Evolutionary conservation across 257 asterid species (phyloP), one percentile per base, ranked within the genome.

Genomic region (Capsicum baccatum): DNA sequence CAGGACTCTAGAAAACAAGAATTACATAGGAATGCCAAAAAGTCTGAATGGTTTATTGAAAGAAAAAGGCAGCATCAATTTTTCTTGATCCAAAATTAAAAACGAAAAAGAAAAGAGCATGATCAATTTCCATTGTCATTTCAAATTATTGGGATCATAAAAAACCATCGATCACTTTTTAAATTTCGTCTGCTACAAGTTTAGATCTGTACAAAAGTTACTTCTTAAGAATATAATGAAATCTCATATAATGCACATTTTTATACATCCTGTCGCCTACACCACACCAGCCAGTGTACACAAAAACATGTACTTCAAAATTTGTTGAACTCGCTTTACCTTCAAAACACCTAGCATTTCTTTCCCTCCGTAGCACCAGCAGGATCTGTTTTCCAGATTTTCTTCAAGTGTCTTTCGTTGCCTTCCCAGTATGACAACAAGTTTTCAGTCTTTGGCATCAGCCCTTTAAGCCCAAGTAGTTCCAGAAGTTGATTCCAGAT

Each of bases 391-490:
- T 33, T 64, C 47, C 71, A 64, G 17, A 33, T 66, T 3, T 14
- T 66, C 73, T 33, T 66, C 10, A 12, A 66, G 48, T 66, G 47
- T 57, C 39, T 44, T 44, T 71, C 55, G 47, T 71, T 71, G 55
- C 79, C 57, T 71, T 71, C 79, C 57, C 57, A 17, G 16, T 3
- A 48, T 71, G 79, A 44, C 57, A 71, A 6, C 57, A 71, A 17
- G 79, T 71, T 71, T 70, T 71, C 79, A 6, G 57, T 47, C 37
- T 42, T 44, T 44, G 57, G 79, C 79, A 70, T 66, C 56, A 71
- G 17, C 79, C 17, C 9, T 71, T 17, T 71, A 71, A 44, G 12
- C 37, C 57, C 6, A 71, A 17, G n/a, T 71, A n/a, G 79, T 19
- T 48, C 79, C 57, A 44, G 57, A 71, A 44, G 57, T 11, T 44